phyloP scores from a whole-genome alignment of 2,329 filamentous ascomycete species.

The Pyrenophora seminiperda region DNA sequence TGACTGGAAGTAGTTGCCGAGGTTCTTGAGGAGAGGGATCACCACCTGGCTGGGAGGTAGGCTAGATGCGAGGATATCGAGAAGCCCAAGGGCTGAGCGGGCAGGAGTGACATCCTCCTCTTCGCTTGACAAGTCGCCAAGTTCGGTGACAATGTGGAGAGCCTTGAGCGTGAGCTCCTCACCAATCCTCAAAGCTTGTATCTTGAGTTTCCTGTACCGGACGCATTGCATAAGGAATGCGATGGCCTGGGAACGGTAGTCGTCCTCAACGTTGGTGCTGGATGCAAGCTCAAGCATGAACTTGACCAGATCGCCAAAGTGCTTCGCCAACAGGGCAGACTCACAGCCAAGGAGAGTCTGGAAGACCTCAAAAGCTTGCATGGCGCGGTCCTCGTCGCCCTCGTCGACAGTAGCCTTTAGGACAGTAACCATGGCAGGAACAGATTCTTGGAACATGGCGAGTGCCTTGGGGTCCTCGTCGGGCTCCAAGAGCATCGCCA shows the following conservation, averaged over 20 bases:
- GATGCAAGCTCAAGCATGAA: conserved; percentile 91
- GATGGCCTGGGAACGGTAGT: conserved; percentile 85
- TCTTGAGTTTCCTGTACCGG: conserved; percentile 91
- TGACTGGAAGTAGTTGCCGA: conserved; percentile 79
- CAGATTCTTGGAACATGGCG: conserved; percentile 74
- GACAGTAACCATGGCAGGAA: conserved; percentile 87
- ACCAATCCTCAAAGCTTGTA: conserved; percentile 87
- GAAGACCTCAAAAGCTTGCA: conserved; percentile 94
- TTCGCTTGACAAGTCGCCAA: conserved; percentile 72
- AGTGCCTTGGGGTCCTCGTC: conserved; percentile 81
- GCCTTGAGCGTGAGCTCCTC: conserved; percentile 85
- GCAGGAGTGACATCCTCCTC: conserved; percentile 87
- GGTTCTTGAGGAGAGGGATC: conserved; percentile 84
- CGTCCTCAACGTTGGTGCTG: conserved; percentile 78
- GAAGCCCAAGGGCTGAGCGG: conserved; percentile 79
- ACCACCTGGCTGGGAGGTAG: conserved; percentile 93
- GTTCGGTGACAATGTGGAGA: conserved; percentile 87
- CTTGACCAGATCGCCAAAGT: conserved; percentile 86
- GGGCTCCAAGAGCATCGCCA: conserved; percentile 84
- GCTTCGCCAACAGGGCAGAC: conserved; percentile 77
- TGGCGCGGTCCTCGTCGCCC: conserved; percentile 83
- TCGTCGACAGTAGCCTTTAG: conserved; percentile 81
- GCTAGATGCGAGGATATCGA: conserved; percentile 86
- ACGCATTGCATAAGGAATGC: conserved; percentile 93
- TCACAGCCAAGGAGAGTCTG: conserved; percentile 93